Evolutionary conservation across 805 yeast genomes (phyloP).

Genomic region (Candida glaebosa): DNA sequence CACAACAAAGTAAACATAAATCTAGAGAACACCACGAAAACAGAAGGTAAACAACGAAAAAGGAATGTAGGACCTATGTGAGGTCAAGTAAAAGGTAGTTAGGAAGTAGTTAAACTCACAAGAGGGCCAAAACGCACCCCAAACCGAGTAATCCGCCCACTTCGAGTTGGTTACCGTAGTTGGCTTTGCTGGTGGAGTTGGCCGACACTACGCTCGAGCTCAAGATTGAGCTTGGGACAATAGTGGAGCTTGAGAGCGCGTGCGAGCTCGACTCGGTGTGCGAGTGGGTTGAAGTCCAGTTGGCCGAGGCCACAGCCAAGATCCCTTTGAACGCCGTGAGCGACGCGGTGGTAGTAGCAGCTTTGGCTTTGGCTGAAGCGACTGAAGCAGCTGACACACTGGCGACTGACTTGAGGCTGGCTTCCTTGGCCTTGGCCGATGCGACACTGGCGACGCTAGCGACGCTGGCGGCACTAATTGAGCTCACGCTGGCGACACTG

Average conservation of each 20-base stretch:
- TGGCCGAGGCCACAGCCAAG: constrained; percentile 12
- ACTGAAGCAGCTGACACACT: constrained; percentile 9
- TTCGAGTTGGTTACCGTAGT: constrained; percentile 1
- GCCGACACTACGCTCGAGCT: constrained; percentile 10
- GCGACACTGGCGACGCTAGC: constrained; percentile 10
- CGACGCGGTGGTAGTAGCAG: constrained; percentile 11
- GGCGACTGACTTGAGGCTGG: constrained; percentile 11
- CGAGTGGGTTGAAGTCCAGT: constrained; percentile 8
- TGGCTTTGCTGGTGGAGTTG: constrained; percentile 10
- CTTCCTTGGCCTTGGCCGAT: constrained; percentile 8
- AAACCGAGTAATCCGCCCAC: constrained; percentile 3
- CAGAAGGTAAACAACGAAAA: no score
- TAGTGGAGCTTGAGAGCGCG: no score
- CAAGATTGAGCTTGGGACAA: constrained; percentile 6
- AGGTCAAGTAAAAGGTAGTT: no score
- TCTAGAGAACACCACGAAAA: no score
- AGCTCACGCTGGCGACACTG: constrained; percentile 9
- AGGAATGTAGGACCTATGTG: no score
- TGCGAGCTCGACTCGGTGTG: no score
- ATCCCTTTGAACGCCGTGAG: constrained; percentile 12
- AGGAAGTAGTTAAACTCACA: constrained; percentile 2
- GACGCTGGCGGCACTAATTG: constrained; percentile 20
- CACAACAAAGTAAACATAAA: no score
- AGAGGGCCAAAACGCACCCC: constrained; percentile 1
- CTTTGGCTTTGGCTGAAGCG: constrained; percentile 9